Percentiles rank a stretch among this genome's conserved stretches.
phyloP scores from a whole-genome alignment of 345 rosid species.

The Citrus australasica region DNA sequence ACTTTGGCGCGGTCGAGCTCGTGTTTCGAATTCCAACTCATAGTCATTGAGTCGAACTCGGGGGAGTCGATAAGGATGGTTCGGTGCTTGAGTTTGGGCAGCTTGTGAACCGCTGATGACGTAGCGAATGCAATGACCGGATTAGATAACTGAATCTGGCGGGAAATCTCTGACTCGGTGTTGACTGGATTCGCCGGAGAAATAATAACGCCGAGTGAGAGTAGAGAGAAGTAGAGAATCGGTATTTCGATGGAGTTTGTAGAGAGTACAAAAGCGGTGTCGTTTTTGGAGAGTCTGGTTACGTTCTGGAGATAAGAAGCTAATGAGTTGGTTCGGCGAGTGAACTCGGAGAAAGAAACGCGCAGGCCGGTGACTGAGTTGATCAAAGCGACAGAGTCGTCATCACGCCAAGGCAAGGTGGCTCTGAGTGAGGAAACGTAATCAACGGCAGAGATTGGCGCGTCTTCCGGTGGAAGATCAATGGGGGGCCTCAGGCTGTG shows the following conservation, averaged over 20 bases:
- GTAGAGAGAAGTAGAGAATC: conserved; percentile 28
- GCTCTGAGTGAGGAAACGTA: conserved; percentile 24
- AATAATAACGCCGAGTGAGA: conserved; percentile 26
- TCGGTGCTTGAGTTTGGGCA: conserved; percentile 9
- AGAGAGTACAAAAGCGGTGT: conserved; percentile 25
- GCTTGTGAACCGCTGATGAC: conserved; percentile 19
- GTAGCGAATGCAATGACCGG: conserved; percentile 31
- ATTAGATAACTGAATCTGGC: conserved; percentile 12
- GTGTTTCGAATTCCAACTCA: neutral
- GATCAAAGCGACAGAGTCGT: neutral
- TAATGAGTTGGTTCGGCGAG: neutral
- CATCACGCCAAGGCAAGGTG: neutral
- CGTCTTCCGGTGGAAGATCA: conserved; percentile 15
- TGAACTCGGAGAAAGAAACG: conserved; percentile 4
- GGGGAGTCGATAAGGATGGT: conserved; percentile 27
- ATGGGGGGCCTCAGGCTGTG: conserved; percentile 30
- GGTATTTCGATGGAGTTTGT: conserved; percentile 20
- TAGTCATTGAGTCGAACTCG: conserved; percentile 16
- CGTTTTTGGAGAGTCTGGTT: conserved; percentile 16
- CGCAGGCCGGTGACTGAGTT: neutral
- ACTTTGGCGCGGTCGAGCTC: neutral
- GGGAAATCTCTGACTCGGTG: conserved; percentile 18
- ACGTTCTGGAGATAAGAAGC: neutral
- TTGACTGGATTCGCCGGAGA: conserved; percentile 29
- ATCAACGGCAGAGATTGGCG: conserved; percentile 22